These are phyloP conservation scores for Xerocomus nothofagi DNA, from an alignment of 1,284 basidiomycete genomes.

Conservation along the genomic window DNA sequence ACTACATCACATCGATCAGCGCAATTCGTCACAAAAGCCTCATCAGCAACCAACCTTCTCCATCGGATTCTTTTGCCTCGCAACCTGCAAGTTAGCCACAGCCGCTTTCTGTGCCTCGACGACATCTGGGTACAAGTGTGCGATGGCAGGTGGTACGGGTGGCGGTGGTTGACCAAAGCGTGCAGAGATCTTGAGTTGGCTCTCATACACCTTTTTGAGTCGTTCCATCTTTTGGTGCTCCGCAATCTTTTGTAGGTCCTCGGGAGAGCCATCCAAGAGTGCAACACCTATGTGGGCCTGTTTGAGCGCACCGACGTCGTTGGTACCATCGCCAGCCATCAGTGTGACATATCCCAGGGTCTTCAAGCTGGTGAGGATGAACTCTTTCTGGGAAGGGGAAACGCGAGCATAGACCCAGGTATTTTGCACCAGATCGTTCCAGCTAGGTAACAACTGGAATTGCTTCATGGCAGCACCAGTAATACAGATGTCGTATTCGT, in stretches of 20 bases:
- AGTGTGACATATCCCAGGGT: conserved; percentile 86
- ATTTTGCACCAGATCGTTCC: conserved; percentile 82
- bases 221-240: conserved; percentile 88
- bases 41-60: conserved; percentile 65
- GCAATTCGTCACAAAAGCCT: not conserved
- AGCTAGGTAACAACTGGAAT: conserved; percentile 62
- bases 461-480: conserved; percentile 91
- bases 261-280: conserved; percentile 85
- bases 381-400: conserved; percentile 93
- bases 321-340: conserved; percentile 97
- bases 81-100: conserved; percentile 58
- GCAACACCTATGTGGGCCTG: conserved; percentile 96
- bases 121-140: conserved; percentile 83
- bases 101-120: conserved; percentile 88
- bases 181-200: conserved; percentile 84
- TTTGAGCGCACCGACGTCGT: conserved; percentile 95
- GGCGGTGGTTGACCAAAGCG: conserved; percentile 91
- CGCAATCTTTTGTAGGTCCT: conserved; percentile 90
- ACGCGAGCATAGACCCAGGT: conserved; percentile 98
- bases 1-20: conserved; percentile 48
- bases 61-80: conserved; percentile 81
- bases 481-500: conserved; percentile 90
- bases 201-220: conserved; percentile 94
- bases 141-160: conserved; percentile 81
- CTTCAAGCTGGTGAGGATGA: conserved; percentile 87